Percentiles rank a stretch among this genome's conserved stretches.
Conservation (phyloP, 257 asterid genomes). For the Solanum ossicruentum region DNA sequence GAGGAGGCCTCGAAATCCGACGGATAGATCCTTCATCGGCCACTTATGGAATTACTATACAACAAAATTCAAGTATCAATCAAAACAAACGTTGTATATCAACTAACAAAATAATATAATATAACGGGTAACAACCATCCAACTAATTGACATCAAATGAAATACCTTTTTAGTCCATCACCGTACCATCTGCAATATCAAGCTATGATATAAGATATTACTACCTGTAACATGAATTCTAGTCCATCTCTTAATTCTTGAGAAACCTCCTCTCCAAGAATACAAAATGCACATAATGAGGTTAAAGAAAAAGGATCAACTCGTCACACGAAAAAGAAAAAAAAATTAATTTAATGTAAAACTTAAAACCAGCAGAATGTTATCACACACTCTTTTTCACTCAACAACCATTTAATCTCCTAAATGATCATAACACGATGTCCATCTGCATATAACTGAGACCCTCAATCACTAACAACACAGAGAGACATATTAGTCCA, state of each 20-base stretch:
- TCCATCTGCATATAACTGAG: slow-evolving; percentile 14
- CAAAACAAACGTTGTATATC: too few species aligned
- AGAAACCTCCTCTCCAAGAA: slow-evolving; percentile 77
- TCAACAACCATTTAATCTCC: slow-evolving; percentile 1
- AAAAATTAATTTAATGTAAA: too few species aligned
- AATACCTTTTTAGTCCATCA: too few species aligned
- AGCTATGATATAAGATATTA: slow-evolving; percentile 50
- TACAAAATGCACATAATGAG: slow-evolving; percentile 35
- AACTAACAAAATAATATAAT: too few species aligned
- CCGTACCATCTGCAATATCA: slow-evolving; percentile 75
- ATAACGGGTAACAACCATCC: too few species aligned
- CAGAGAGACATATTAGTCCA: background rate
- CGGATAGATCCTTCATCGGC: too few species aligned
- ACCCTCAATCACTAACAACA: background rate
- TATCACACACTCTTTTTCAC: slow-evolving; percentile 33
- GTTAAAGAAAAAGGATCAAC: background rate
- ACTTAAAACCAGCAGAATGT: too few species aligned
- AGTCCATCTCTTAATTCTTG: slow-evolving; percentile 64
- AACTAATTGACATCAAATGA: too few species aligned
- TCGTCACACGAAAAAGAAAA: too few species aligned
- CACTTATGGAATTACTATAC: too few species aligned
- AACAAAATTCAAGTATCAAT: too few species aligned
- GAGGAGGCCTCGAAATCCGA: too few species aligned
- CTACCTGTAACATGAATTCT: slow-evolving; percentile 85
- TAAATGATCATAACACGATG: background rate